phyloP scores from a whole-genome alignment of 441 rosid genomes.

The Metrosideros polymorpha region DNA sequence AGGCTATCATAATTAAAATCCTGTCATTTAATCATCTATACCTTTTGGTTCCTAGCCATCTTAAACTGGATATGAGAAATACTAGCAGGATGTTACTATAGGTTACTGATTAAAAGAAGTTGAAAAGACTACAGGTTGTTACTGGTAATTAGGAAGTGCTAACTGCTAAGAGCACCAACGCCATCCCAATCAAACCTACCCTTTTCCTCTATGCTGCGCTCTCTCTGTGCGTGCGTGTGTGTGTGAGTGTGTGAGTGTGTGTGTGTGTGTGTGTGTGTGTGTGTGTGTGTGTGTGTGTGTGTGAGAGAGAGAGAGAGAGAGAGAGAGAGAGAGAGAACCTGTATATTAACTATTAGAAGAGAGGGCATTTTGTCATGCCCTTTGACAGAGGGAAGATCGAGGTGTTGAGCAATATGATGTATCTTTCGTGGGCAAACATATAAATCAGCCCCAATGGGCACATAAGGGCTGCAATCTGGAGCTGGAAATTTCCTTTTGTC shows the following conservation, averaged over 20 bases:
- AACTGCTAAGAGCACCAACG: not conserved
- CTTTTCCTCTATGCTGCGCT: not conserved
- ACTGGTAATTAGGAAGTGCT: not conserved
- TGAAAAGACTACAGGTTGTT: not conserved
- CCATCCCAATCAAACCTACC: not conserved
- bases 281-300: not conserved
- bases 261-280: too few relatives aligned
- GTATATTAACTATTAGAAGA: conserved; percentile 63
- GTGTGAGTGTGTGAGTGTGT: too few relatives aligned
- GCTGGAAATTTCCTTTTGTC: conserved; percentile 66
- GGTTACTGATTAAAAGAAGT: not conserved
- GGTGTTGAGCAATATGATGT: conserved; percentile 71
- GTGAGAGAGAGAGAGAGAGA: not conserved
- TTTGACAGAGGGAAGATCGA: conserved; percentile 53
- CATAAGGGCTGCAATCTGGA: conserved; percentile 47
- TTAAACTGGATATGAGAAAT: not conserved
- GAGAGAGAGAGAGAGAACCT: conserved; percentile 22
- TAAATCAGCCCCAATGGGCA: conserved; percentile 62
- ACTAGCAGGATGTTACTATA: not conserved
- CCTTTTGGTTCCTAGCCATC: not conserved
- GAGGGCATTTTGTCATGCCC: conserved; percentile 32
- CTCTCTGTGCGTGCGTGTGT: too few relatives aligned
- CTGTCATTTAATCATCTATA: not conserved
- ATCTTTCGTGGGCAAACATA: conserved; percentile 54
- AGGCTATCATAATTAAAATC: not conserved